Percentiles rank a stretch among this genome's conserved stretches.
Conservation (phyloP, 2,329 filamentous ascomycete genomes). For the Epichloe elymi region DNA sequence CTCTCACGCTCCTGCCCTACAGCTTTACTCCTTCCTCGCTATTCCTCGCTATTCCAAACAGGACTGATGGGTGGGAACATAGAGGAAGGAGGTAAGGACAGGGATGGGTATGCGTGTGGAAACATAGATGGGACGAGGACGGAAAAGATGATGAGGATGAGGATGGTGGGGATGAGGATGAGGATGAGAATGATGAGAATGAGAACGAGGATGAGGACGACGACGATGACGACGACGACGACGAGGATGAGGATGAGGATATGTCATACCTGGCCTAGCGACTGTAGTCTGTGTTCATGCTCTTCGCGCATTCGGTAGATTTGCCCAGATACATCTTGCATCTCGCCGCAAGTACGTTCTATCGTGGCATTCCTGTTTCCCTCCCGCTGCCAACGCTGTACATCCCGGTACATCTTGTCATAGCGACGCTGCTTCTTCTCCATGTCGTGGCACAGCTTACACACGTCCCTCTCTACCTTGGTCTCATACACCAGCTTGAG, state of each 20-base stretch:
- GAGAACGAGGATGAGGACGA: background rate
- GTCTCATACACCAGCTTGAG: slow-evolving; percentile 79
- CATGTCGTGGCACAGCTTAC: slow-evolving; percentile 80
- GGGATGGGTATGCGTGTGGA: background rate
- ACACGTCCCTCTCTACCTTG: slow-evolving; percentile 48
- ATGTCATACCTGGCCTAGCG: slow-evolving; percentile 19
- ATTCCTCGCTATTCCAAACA: background rate
- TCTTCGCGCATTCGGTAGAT: slow-evolving; percentile 34
- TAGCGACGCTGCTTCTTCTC: slow-evolving; percentile 70
- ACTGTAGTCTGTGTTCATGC: slow-evolving; percentile 22
- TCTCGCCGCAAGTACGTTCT: slow-evolving; percentile 56
- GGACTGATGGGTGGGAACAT: background rate
- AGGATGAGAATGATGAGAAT: background rate
- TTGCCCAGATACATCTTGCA: slow-evolving; percentile 50
- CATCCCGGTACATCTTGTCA: slow-evolving; percentile 59
- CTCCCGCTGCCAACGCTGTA: slow-evolving; percentile 65
- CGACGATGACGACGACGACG: background rate
- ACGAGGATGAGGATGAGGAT: background rate
- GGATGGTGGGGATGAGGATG: background rate
- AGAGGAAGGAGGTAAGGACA: background rate
- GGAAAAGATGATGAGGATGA: too few species aligned
- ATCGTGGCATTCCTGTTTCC: slow-evolving; percentile 63
- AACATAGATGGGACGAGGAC: too few species aligned
- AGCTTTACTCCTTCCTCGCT: slow-evolving; percentile 6
- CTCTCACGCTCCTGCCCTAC: background rate